A percentile compares a stretch with the other conserved stretches of the same genome.
Conservation (phyloP, 306 rosid genomes). For the Corylus avellana region DNA sequence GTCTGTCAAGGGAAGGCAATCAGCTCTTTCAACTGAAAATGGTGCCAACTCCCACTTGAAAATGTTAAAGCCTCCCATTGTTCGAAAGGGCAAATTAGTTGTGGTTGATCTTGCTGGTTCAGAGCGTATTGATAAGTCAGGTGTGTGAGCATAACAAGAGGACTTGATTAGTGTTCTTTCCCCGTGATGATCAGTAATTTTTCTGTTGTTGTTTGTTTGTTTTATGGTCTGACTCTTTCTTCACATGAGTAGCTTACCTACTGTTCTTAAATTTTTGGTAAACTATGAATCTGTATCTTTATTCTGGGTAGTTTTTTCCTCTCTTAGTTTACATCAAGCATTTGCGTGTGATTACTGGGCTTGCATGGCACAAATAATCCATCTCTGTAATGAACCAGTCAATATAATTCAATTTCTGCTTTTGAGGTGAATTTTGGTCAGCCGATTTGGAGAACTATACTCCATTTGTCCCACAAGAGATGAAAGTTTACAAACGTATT, state of each 20-base stretch:
- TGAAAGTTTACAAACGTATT: too few species aligned
- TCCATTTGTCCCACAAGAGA: too few species aligned
- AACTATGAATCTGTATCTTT: neutral
- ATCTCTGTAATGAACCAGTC: neutral
- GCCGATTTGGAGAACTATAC: neutral
- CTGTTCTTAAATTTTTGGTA: neutral
- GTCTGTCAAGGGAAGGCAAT: slow-evolving; percentile 77
- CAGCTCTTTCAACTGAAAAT: slow-evolving; percentile 65
- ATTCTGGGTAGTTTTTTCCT: neutral
- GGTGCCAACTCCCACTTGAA: slow-evolving; percentile 60
- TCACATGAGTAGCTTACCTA: neutral
- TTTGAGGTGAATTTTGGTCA: neutral
- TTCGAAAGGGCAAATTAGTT: slow-evolving; percentile 87
- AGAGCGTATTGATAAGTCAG: slow-evolving; percentile 96
- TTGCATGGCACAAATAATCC: neutral
- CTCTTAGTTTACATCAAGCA: neutral
- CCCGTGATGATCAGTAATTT: slow-evolving; percentile 7
- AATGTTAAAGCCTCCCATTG: slow-evolving; percentile 70
- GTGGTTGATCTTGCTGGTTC: slow-evolving; percentile 99
- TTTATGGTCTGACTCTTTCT: slow-evolving; percentile 14
- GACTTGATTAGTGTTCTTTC: slow-evolving; percentile 1
- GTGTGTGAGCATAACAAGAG: slow-evolving; percentile 41
- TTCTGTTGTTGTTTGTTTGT: slow-evolving; percentile 14
- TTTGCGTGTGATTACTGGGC: neutral
- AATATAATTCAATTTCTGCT: neutral